These are phyloP conservation scores for Pseudopediastrum boryanum DNA, from an alignment of 139 green algal genomes.

Conservation along the genomic window DNA sequence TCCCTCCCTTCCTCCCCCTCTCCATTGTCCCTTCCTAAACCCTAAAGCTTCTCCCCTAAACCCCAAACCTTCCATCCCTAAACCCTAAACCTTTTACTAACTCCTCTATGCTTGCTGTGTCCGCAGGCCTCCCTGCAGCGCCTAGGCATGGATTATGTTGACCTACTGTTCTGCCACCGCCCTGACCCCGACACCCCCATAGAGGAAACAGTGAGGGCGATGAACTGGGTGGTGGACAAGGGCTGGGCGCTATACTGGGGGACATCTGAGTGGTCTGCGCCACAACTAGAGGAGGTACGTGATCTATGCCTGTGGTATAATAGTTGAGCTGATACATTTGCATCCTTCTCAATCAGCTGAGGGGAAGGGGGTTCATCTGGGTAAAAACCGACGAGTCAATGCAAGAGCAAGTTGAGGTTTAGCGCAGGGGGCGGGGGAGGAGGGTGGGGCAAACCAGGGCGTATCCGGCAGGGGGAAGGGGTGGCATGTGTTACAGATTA, in stretches of 20 bases:
- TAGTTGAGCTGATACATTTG: no score
- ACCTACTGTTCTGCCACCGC: constrained; percentile 85
- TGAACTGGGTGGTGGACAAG: constrained; percentile 77
- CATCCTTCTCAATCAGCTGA: not conserved
- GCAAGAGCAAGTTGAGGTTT: not conserved
- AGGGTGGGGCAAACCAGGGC: not conserved
- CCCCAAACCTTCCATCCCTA: not conserved
- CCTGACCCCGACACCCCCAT: constrained; percentile 80
- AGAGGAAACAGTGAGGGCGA: constrained; percentile 86
- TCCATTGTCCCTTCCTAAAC: no score
- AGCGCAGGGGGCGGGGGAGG: not conserved
- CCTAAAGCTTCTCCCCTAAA: no score
- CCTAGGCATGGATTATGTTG: constrained; percentile 85
- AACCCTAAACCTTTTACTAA: not conserved
- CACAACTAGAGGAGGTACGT: constrained; percentile 76
- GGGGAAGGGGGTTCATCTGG: not conserved
- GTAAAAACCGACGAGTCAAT: not conserved
- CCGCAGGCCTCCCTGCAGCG: constrained; percentile 67
- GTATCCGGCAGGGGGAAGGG: not conserved
- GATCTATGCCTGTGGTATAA: no score
- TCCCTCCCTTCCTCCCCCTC: no score
- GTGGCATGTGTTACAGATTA: not conserved
- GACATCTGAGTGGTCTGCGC: constrained; percentile 80
- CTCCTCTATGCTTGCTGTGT: not conserved
- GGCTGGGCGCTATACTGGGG: constrained; percentile 72